phyloP scores from a whole-genome alignment of 192 early-diverging fungal genomes.

The Ambispora gerdemannii region DNA sequence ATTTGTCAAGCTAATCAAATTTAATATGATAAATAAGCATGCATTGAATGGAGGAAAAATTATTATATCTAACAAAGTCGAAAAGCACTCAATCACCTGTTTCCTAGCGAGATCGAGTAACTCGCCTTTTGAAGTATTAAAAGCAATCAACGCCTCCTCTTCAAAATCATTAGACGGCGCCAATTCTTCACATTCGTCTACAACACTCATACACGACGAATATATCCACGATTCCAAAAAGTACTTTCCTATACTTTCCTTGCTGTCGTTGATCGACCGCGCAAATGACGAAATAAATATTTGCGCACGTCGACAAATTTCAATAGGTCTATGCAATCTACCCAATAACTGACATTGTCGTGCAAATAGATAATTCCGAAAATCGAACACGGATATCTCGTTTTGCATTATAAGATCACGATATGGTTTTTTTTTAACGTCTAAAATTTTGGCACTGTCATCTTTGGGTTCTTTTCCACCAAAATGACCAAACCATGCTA shows the following conservation, averaged over 20 bases:
- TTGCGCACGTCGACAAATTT: slow-evolving; percentile 68
- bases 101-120: slow-evolving; percentile 69
- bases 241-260: slow-evolving; percentile 56
- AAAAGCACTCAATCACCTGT: slow-evolving; percentile 56
- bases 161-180: slow-evolving; percentile 46
- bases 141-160: slow-evolving; percentile 44
- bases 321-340: slow-evolving; percentile 58
- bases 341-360: slow-evolving; percentile 82
- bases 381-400: slow-evolving; percentile 91
- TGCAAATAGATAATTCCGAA: slow-evolving; percentile 92
- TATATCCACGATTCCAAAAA: slow-evolving; percentile 84
- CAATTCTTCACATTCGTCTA: slow-evolving; percentile 77
- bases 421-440: slow-evolving; percentile 77
- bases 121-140: slow-evolving; percentile 75
- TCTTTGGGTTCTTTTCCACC: slow-evolving; percentile 84
- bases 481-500: slow-evolving; percentile 93
- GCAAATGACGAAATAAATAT: slow-evolving; percentile 73
- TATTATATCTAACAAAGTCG: not conserved
- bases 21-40: too few species aligned
- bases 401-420: slow-evolving; percentile 87
- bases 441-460: slow-evolving; percentile 80
- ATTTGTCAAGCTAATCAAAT: slow-evolving; percentile 71
- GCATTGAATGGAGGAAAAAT: too few species aligned
- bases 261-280: slow-evolving; percentile 66
- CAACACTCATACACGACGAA: slow-evolving; percentile 71